Percentiles rank a stretch among this genome's conserved stretches.
phyloP scores from a whole-genome alignment of 2,329 filamentous ascomycete species.

The Atkinsonella texensis region DNA sequence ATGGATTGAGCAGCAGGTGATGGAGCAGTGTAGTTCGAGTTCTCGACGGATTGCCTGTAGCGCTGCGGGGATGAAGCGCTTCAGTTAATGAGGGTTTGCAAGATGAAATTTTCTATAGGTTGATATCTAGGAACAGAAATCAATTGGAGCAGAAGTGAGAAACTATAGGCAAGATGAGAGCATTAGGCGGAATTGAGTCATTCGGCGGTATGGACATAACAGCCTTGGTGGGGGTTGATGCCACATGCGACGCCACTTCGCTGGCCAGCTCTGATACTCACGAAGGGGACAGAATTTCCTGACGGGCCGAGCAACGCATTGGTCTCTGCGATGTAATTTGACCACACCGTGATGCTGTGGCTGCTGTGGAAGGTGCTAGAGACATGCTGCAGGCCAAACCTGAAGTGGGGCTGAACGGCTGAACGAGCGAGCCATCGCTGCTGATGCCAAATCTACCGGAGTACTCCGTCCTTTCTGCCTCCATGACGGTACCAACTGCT shows the following conservation, averaged over 20 bases:
- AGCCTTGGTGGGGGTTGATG: slow-evolving; percentile 11
- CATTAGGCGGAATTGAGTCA: slow-evolving; percentile 23
- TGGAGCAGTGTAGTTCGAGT: neutral
- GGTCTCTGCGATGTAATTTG: too few relatives aligned
- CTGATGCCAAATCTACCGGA: too few relatives aligned
- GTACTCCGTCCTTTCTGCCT: too few relatives aligned
- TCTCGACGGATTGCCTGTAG: slow-evolving; percentile 1
- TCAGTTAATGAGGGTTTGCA: neutral
- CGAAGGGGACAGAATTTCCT: too few relatives aligned
- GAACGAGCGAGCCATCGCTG: too few relatives aligned
- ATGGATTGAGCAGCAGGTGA: slow-evolving; percentile 15
- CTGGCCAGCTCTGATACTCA: neutral
- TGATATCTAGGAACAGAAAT: neutral
- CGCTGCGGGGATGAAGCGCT: neutral
- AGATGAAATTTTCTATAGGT: neutral
- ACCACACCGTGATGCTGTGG: too few relatives aligned
- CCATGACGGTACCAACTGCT: too few relatives aligned
- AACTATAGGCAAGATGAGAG: slow-evolving; percentile 20
- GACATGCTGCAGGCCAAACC: neutral
- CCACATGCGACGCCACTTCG: slow-evolving; percentile 1
- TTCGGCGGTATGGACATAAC: slow-evolving; percentile 20
- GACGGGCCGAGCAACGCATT: too few relatives aligned
- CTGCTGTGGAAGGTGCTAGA: slow-evolving; percentile 10
- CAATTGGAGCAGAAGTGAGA: slow-evolving; percentile 3
- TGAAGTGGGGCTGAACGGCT: too few relatives aligned